A percentile compares a stretch with the other conserved stretches of the same genome.
Evolutionary conservation across 371 early-diverging fungal species (phyloP).

Genomic region (Rhizopus delemar): DNA sequence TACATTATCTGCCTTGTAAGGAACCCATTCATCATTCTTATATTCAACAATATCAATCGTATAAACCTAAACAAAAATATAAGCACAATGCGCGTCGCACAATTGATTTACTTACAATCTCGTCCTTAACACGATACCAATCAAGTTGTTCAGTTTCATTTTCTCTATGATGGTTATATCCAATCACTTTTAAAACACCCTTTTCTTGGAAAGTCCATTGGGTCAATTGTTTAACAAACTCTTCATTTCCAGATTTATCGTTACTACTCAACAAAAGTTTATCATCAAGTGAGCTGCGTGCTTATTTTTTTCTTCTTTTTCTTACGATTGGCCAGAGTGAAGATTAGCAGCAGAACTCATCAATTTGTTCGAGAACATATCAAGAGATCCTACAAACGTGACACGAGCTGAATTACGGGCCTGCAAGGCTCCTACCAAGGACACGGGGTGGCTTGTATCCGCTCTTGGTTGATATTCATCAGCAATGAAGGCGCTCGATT

Average conservation of each 20-base stretch:
- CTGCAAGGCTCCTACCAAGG: conserved; percentile 82
- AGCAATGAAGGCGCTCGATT: conserved; percentile 63
- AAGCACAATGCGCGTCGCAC: neutral
- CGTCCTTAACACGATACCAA: conserved; percentile 88
- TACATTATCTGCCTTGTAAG: conserved; percentile 73
- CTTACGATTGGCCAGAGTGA: conserved; percentile 29
- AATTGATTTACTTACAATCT: conserved; percentile 64
- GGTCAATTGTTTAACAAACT: conserved; percentile 70
- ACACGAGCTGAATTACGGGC: conserved; percentile 88
- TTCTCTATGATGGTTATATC: conserved; percentile 70
- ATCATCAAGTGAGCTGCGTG: neutral
- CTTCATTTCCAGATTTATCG: conserved; percentile 66
- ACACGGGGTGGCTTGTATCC: conserved; percentile 32
- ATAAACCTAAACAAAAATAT: conserved; percentile 62
- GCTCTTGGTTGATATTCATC: conserved; percentile 28
- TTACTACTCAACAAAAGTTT: conserved; percentile 18
- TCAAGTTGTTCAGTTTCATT: conserved; percentile 66
- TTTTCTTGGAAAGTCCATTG: conserved; percentile 94
- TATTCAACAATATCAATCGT: conserved; percentile 79
- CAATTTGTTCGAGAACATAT: conserved; percentile 73
- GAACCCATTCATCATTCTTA: conserved; percentile 76
- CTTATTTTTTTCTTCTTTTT: neutral
- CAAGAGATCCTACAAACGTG: conserved; percentile 79
- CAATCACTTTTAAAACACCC: conserved; percentile 74
- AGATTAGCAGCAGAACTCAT: conserved; percentile 27